These are phyloP conservation scores for Anisogramma anomala DNA, from an alignment of 2,329 filamentous ascomycete species.

Conservation along the genomic window DNA sequence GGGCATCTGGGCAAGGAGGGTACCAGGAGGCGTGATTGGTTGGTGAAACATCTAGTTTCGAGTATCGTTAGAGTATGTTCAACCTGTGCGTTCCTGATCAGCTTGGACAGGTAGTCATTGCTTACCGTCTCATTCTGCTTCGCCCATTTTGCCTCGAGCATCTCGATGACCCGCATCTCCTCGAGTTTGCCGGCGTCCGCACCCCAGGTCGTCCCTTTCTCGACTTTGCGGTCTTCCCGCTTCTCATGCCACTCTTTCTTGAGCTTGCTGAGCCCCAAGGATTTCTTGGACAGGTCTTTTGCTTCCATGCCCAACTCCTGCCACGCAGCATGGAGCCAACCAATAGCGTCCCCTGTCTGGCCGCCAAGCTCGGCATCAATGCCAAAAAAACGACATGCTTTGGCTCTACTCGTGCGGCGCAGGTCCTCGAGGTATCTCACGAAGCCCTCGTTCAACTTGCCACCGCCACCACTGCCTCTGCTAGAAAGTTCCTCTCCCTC, in stretches of 20 bases:
- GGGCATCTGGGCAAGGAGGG: conserved; percentile 67
- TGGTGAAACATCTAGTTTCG: conserved; percentile 70
- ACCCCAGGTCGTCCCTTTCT: conserved; percentile 64
- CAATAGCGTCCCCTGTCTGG: conserved; percentile 73
- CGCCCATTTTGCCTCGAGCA: conserved; percentile 79
- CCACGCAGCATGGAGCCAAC: conserved; percentile 71
- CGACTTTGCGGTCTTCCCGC: conserved; percentile 67
- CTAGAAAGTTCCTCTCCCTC: not conserved
- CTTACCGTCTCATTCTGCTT: conserved; percentile 86
- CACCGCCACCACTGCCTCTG: conserved; percentile 22
- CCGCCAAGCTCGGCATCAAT: conserved; percentile 78
- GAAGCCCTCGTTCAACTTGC: conserved; percentile 53
- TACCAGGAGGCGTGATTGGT: conserved; percentile 56
- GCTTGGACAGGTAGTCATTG: not conserved
- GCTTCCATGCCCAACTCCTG: conserved; percentile 58
- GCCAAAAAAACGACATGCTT: conserved; percentile 80
- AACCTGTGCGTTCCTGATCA: not conserved
- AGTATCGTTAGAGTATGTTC: not conserved
- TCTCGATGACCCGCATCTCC: conserved; percentile 73
- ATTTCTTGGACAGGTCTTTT: conserved; percentile 37
- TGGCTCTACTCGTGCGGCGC: conserved; percentile 62
- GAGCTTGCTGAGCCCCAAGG: conserved; percentile 48
- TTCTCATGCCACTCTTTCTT: conserved; percentile 67
- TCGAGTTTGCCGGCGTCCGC: conserved; percentile 75
- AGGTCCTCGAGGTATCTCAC: conserved; percentile 67